These are phyloP conservation scores for Stagonosporopsis vannaccii DNA, from an alignment of 2,329 filamentous ascomycete genomes.

Conservation along the genomic window DNA sequence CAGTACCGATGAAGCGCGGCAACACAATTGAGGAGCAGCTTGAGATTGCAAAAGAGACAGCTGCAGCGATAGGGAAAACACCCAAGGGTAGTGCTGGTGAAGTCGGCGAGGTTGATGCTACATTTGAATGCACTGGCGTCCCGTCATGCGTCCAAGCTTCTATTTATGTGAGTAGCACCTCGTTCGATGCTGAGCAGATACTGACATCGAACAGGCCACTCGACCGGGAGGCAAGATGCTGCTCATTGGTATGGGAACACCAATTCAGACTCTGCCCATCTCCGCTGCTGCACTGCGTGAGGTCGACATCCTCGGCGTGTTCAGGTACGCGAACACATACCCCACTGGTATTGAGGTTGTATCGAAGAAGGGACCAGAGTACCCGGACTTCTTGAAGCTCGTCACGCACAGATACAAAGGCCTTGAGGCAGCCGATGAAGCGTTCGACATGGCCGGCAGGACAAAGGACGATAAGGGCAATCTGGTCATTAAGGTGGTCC, in stretches of 20 bases:
- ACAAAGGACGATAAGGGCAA: constrained; percentile 73
- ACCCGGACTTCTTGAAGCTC: constrained; percentile 72
- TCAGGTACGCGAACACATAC: constrained; percentile 80
- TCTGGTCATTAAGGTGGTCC: constrained; percentile 74
- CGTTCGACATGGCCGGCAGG: constrained; percentile 74
- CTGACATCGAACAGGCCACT: constrained; percentile 56
- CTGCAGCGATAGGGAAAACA: constrained; percentile 52
- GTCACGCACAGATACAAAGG: constrained; percentile 77
- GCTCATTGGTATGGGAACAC: constrained; percentile 81
- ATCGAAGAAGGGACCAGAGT: constrained; percentile 54
- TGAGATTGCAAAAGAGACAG: constrained; percentile 59
- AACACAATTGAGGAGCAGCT: constrained; percentile 62
- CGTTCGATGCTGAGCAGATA: not conserved
- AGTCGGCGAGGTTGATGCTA: constrained; percentile 68
- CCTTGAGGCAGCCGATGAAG: constrained; percentile 66
- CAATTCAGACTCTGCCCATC: constrained; percentile 76
- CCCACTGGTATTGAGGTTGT: constrained; percentile 71
- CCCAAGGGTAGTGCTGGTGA: constrained; percentile 39
- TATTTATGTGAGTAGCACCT: constrained; percentile 63
- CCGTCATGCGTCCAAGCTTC: constrained; percentile 76
- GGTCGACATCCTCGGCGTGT: constrained; percentile 79
- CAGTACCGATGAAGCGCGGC: constrained; percentile 56
- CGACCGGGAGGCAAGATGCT: constrained; percentile 74
- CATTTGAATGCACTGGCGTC: constrained; percentile 81
- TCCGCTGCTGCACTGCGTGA: constrained; percentile 76